Evolutionary conservation across 139 green algal species (phyloP), one percentile per base, ranked within the genome.

Genomic region (Desmodesmus armatus): DNA sequence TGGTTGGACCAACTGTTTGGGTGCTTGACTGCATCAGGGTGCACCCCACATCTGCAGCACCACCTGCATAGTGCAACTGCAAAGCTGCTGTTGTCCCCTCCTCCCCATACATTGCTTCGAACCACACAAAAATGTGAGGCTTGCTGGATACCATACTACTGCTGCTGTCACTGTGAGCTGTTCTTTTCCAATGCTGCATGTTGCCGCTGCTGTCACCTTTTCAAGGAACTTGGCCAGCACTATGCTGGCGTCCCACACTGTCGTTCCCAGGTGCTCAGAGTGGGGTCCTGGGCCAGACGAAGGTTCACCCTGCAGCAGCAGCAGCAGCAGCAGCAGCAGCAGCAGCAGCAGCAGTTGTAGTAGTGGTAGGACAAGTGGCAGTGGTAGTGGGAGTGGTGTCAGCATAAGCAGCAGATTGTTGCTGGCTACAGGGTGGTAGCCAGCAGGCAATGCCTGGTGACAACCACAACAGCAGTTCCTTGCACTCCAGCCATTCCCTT

Each of bases 191-290:
- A 65, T 65, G 3, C 51, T 65, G 55, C 55, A 17, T 21, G 27
- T 41, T 37, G 5, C 27, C 33, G 5, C 25, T 15, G 2, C 1
- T 33, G 82, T 17, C 49, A 91, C 93, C 90, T 96, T 96, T 58
- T 98, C 96, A 11, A 98, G 86, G 70, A 90, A 98, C 65, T 98
- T 98, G n/a, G 95, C 94, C 3, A 97, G 78, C 2, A 98, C 95
- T 2, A 98, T 97, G 51, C 90, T 96, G 3, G 95, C 94, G 79
- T 98, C 96, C 96, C 96, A 98, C 1, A 98, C 96, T 6, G 96
- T 98, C 1, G 93, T 98, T 25, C 96, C 96, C 44, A 98, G 85
- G 86, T 98, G 93, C 47, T 95, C 73, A 0, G 90, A 94, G 78
- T 92, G 0, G 96, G 96, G 81, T 98, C 93, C 80, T 98, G 95